Evolutionary conservation across 2,329 filamentous ascomycete genomes (phyloP), one percentile per base, ranked within the genome.

Genomic region (Fusarium sp.): DNA sequence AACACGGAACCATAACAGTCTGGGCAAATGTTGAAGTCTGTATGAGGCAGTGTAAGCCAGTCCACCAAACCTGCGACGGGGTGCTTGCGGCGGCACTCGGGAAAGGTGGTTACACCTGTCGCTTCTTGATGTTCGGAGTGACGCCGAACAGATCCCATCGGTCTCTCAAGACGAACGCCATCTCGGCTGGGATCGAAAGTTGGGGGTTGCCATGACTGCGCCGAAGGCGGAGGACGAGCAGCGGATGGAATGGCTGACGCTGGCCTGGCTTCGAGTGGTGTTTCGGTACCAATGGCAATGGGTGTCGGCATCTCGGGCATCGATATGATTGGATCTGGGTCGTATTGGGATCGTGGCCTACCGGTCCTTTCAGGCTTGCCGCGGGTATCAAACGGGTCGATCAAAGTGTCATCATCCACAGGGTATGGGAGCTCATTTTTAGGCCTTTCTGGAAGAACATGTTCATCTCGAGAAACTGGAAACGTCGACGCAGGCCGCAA

Each of bases 1-100:
- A 95, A 94, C 12, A 94, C 88, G 9, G 86, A 86, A 5, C 87
- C 85, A 78, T 93, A 94, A 81, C 95, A 98, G 15, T 88, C 89
- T 0, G 93, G 93, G 75, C 95, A 98, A 48, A 98, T 91, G 69
- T 93, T 89, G 73, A 98, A 92, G 15, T 90, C 87, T 67, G 90
- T 88, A 17, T 89, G 88, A 7, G 89, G 89, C 7, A 98, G 84
- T 0, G 91, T 95, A 67, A 94, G 90, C 93, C 95, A 98, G 76
- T 96, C 93, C 68, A 91, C 85, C 67, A 90, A 87, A 3, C 90
- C 90, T 13, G 87, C 83, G 15, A 89, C 86, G 14, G 89, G 88
- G 7, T 86, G 82, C 41, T 87, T 88, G 66, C 93, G 87, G 10
- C 91, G 91, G 74, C 95, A 97, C 5, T 90, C 86, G 6, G 92